Percentiles rank a stretch among this genome's conserved stretches.
Conservation (phyloP, 1,284 basidiomycete genomes). For the Stereum hirsutum region DNA sequence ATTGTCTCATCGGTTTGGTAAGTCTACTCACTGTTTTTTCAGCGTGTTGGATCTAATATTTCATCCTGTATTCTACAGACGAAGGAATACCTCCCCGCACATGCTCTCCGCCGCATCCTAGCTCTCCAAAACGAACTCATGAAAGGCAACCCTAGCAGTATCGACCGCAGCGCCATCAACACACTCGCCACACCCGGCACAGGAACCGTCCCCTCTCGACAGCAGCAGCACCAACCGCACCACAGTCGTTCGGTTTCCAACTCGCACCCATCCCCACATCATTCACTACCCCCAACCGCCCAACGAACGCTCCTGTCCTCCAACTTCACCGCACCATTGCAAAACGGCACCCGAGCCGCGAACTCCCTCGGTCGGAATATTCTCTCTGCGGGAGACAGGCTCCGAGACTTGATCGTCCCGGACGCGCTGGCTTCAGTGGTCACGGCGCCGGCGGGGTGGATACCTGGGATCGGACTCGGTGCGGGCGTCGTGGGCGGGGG, state of each 20-base stretch:
- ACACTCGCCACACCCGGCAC: slow-evolving; percentile 18
- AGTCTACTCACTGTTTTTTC: slow-evolving; percentile 22
- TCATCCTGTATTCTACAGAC: slow-evolving; percentile 39
- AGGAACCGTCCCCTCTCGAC: background rate
- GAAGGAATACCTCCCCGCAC: slow-evolving; percentile 81
- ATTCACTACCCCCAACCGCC: slow-evolving; percentile 35
- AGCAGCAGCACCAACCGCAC: no score
- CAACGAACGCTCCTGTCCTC: slow-evolving; percentile 67
- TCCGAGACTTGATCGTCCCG: slow-evolving; percentile 87
- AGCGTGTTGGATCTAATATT: background rate
- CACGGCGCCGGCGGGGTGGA: slow-evolving; percentile 54
- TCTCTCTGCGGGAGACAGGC: slow-evolving; percentile 79
- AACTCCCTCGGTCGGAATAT: slow-evolving; percentile 72
- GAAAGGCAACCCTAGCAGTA: slow-evolving; percentile 31
- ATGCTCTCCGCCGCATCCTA: slow-evolving; percentile 75
- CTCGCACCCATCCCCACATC: slow-evolving; percentile 24
- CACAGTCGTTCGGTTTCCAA: no score
- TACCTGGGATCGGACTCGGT: slow-evolving; percentile 47
- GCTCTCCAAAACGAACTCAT: slow-evolving; percentile 78
- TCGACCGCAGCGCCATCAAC: slow-evolving; percentile 24
- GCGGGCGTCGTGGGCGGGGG: slow-evolving; percentile 22
- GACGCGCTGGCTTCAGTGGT: slow-evolving; percentile 78
- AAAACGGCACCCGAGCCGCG: slow-evolving; percentile 50
- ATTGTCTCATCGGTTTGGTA: slow-evolving; percentile 88
- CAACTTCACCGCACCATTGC: slow-evolving; percentile 52